Conservation (phyloP, 176 grass and related monocot species). For the Otatea glauca region DNA sequence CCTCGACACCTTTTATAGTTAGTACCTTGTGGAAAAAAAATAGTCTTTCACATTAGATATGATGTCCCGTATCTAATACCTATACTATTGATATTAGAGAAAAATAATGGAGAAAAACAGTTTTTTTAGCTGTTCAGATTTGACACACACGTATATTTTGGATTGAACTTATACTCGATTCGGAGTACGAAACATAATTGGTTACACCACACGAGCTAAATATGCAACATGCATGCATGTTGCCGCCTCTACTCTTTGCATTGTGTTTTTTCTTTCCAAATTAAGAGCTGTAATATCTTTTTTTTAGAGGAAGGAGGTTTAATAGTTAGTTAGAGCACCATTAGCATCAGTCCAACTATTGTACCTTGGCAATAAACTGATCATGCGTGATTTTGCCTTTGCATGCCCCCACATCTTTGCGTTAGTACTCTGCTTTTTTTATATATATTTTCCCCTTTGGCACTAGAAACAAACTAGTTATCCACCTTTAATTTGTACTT, state of each 20-base stretch:
- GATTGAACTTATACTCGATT: background rate
- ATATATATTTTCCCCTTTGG: background rate
- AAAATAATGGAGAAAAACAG: background rate
- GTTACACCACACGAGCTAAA: background rate
- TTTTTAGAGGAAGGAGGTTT: no score
- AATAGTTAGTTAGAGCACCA: background rate
- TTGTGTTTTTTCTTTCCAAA: background rate
- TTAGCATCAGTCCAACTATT: background rate
- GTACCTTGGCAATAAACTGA: background rate
- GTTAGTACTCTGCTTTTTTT: slow-evolving; percentile 22
- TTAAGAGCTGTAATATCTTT: no score
- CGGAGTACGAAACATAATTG: background rate
- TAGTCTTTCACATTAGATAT: no score
- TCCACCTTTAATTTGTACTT: slow-evolving; percentile 54
- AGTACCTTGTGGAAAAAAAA: no score
- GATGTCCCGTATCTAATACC: background rate
- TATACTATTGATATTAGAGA: background rate
- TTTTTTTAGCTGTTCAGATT: background rate
- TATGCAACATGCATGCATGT: background rate
- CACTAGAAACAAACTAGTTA: slow-evolving; percentile 51
- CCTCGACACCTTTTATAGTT: background rate
- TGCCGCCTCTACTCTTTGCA: background rate
- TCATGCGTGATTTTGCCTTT: slow-evolving; percentile 16
- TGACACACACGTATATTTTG: background rate
- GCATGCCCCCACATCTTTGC: slow-evolving; percentile 36